These are phyloP conservation scores for Euptelea pleiosperma DNA, from an alignment of 164 flowering plant genomes.

Conservation along the genomic window DNA sequence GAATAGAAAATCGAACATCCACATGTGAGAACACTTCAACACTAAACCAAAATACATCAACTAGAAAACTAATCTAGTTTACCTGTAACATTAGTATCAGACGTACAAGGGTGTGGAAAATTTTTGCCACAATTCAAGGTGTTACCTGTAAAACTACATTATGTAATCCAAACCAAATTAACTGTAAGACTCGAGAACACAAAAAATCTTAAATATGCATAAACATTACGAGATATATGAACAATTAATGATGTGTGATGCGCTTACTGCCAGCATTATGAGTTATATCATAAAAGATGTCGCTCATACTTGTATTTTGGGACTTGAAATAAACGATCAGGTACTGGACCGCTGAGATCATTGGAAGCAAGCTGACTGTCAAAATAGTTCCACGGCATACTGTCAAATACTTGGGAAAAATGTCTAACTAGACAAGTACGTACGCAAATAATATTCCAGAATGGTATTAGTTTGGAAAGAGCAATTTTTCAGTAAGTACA, in stretches of 20 bases:
- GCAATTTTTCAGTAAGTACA: not conserved
- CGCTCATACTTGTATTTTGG: constrained; percentile 57
- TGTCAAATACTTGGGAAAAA: constrained; percentile 12
- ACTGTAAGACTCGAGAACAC: not conserved
- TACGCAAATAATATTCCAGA: constrained; percentile 4
- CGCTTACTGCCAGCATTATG: not conserved
- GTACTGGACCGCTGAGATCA: constrained; percentile 65
- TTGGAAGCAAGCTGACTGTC: constrained; percentile 81
- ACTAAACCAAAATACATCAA: not conserved
- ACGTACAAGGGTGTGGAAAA: constrained; percentile 41
- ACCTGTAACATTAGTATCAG: constrained; percentile 44
- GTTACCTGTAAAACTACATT: constrained; percentile 73
- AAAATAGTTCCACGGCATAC: constrained; percentile 9
- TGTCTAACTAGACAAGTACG: constrained; percentile 12
- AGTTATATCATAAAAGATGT: not conserved
- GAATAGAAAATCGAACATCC: not conserved
- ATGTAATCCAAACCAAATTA: constrained; percentile 14
- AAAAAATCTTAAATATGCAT: not conserved
- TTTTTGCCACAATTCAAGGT: constrained; percentile 57
- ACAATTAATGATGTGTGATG: not conserved
- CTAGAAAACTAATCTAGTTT: constrained; percentile 1
- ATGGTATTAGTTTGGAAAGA: too few species aligned
- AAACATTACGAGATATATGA: not conserved
- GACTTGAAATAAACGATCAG: constrained; percentile 53
- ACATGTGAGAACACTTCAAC: not conserved